These are phyloP conservation scores for Dittrichia graveolens DNA, from an alignment of 129 eudicot species.

Conservation along the genomic window DNA sequence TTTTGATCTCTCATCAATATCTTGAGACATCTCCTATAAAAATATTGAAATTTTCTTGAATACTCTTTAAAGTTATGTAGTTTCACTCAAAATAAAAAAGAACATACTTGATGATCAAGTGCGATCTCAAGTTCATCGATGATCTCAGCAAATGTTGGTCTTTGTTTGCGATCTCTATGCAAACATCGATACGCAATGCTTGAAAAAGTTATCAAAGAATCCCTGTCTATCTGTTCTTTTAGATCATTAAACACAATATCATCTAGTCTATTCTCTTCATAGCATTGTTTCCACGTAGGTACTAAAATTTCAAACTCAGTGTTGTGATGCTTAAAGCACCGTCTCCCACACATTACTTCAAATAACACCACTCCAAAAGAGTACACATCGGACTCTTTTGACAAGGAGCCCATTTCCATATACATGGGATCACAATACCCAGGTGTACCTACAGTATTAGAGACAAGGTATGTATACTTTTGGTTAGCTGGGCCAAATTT, in stretches of 20 bases:
- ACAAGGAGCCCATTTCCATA: not conserved
- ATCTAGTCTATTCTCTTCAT: not conserved
- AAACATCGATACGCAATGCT: not conserved
- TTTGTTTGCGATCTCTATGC: not conserved
- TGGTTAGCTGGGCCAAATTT: slow-evolving; percentile 6
- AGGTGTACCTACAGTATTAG: slow-evolving; percentile 7
- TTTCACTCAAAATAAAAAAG: too few relatives aligned
- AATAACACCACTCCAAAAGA: slow-evolving; percentile 7
- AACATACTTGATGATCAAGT: slow-evolving; percentile 7
- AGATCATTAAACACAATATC: not conserved
- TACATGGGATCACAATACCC: slow-evolving; percentile 16
- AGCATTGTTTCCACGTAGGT: not conserved
- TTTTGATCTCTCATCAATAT: not conserved
- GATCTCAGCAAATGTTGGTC: not conserved
- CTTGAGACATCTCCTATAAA: not conserved
- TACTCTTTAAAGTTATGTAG: not conserved
- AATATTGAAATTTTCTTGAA: too few relatives aligned
- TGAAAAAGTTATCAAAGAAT: not conserved
- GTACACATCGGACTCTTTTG: slow-evolving; percentile 1
- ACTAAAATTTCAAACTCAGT: not conserved
- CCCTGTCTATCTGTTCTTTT: not conserved
- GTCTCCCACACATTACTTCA: not conserved
- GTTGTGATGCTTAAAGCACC: not conserved
- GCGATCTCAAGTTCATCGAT: not conserved
- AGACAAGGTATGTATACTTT: not conserved